phyloP scores from a whole-genome alignment of 208 protist genomes.

The Leishmania mexicana region DNA sequence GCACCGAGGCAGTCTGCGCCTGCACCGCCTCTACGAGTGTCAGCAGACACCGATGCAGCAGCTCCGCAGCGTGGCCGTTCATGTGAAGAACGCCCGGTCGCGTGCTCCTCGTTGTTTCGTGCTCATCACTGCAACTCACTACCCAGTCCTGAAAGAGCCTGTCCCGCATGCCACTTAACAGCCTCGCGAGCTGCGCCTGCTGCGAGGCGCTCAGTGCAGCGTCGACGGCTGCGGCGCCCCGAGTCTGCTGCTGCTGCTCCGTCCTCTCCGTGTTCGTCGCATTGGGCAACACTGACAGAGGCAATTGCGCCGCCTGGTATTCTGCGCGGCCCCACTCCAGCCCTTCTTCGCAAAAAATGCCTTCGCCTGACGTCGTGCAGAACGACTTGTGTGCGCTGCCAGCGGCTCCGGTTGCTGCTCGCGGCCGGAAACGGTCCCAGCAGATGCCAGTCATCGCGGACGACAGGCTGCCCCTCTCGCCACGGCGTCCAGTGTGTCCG shows the following conservation, averaged over 20 bases:
- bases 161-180: slow-evolving; percentile 16
- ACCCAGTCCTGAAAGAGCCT: slow-evolving; percentile 10
- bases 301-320: neutral
- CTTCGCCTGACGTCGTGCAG: neutral
- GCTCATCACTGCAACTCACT: no score
- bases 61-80: slow-evolving; percentile 24
- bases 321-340: slow-evolving; percentile 15
- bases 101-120: neutral
- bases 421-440: slow-evolving; percentile 18
- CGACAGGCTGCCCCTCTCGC: neutral
- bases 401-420: neutral
- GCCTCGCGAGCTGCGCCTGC: slow-evolving; percentile 2
- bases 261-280: neutral
- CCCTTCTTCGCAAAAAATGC: slow-evolving; percentile 21
- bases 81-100: neutral
- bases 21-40: slow-evolving; percentile 19
- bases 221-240: neutral
- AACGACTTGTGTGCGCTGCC: neutral
- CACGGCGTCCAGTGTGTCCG: neutral
- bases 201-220: slow-evolving; percentile 2
- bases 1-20: neutral
- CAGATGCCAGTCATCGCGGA: slow-evolving; percentile 8
- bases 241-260: neutral
- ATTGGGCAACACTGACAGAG: neutral
- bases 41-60: slow-evolving; percentile 24